Conservation (phyloP, 257 asterid species). For the Asclepias syriaca region DNA sequence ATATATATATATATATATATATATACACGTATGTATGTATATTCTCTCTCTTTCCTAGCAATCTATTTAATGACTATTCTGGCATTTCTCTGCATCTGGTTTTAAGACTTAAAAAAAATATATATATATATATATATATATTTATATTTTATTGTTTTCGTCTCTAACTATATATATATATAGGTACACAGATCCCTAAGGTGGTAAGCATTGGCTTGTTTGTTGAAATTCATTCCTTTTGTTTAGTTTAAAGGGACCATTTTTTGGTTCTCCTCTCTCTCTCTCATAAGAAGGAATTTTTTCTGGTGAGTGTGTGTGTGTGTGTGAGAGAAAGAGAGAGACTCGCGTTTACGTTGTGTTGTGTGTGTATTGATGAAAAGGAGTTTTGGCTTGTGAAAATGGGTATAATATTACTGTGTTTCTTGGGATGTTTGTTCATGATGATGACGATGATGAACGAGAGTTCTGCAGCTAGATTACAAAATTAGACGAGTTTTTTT, state of each 20-base stretch:
- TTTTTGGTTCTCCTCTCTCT: slow-evolving; percentile 5
- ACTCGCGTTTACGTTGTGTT: not conserved
- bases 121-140: no score
- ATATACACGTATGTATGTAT: no score
- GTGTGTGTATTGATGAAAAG: slow-evolving; percentile 11
- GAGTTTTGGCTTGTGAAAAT: not conserved
- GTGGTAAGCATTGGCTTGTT: slow-evolving; percentile 37
- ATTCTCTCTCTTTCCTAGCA: not conserved
- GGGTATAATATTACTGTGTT: not conserved
- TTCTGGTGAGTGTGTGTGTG: not conserved
- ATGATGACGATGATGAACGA: not conserved
- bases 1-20: no score
- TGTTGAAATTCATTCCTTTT: slow-evolving; percentile 67
- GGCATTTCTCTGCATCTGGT: slow-evolving; percentile 8
- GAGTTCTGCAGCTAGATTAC: slow-evolving; percentile 29
- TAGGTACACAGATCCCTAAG: slow-evolving; percentile 80
- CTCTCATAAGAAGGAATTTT: slow-evolving; percentile 7
- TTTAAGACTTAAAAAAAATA: slow-evolving; percentile 5
- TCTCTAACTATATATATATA: not conserved
- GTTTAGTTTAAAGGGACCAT: slow-evolving; percentile 47
- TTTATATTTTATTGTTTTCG: no score
- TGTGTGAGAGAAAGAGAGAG: not conserved
- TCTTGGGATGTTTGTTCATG: slow-evolving; percentile 7
- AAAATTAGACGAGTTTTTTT: slow-evolving; percentile 8
- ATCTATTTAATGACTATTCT: not conserved